These are phyloP conservation scores for Fusarium graminum DNA, from an alignment of 2,329 filamentous ascomycete species.

Conservation along the genomic window DNA sequence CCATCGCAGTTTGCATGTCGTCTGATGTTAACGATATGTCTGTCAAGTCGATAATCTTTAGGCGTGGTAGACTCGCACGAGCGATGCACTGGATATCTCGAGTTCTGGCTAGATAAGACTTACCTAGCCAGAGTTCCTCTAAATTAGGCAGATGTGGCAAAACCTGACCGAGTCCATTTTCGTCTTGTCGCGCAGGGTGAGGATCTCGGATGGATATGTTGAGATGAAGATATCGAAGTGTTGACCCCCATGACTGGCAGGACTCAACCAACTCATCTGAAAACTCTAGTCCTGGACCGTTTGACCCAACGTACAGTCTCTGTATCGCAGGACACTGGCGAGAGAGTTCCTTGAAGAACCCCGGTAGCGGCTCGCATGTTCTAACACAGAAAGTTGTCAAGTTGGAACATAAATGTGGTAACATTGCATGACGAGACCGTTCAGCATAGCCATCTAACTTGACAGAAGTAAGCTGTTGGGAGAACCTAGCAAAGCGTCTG, in stretches of 20 bases:
- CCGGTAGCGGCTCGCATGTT: neutral
- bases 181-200: neutral
- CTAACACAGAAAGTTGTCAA: conserved; percentile 4
- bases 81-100: neutral
- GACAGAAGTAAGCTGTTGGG: neutral
- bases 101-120: neutral
- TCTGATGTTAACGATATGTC: neutral
- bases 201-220: accelerated
- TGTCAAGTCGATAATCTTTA: neutral
- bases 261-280: neutral
- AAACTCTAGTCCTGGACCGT: neutral
- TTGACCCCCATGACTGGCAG: conserved; percentile 20
- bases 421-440: neutral
- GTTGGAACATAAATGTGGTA: neutral
- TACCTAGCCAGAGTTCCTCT: neutral
- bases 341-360: neutral
- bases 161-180: neutral
- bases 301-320: neutral
- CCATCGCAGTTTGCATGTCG: neutral
- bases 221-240: conserved; percentile 18
- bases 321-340: conserved; percentile 7
- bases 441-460: neutral
- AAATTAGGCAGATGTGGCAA: neutral
- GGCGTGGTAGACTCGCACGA: neutral
- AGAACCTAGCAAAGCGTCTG: conserved; percentile 1